A percentile compares a stretch with the other conserved stretches of the same genome.
These are phyloP conservation scores for Phytopythium oedochilum DNA, from an alignment of 352 stramenopile genomes.

Conservation along the genomic window DNA sequence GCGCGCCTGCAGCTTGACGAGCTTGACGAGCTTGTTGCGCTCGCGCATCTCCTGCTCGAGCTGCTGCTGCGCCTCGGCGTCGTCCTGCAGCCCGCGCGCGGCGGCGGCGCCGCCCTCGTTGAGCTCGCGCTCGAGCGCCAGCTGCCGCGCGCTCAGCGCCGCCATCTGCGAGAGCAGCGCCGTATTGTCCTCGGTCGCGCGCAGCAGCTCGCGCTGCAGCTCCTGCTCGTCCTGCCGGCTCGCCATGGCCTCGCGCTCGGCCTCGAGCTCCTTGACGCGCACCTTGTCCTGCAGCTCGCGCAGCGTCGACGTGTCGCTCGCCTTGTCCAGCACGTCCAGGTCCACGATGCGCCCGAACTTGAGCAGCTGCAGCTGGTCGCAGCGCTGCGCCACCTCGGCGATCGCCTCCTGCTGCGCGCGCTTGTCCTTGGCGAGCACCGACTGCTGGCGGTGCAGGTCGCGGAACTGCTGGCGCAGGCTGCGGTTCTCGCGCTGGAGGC, in stretches of 20 bases:
- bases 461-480: constrained; percentile 84
- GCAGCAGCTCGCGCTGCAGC: constrained; percentile 70
- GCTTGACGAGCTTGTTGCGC: constrained; percentile 83
- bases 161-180: constrained; percentile 73
- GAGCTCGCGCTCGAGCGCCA: constrained; percentile 83
- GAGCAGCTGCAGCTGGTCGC: constrained; percentile 75
- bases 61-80: constrained; percentile 25
- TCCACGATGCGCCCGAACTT: constrained; percentile 83
- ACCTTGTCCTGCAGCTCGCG: constrained; percentile 72
- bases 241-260: constrained; percentile 40
- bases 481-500: constrained; percentile 80
- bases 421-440: constrained; percentile 75
- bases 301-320: constrained; percentile 64
- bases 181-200: constrained; percentile 84
- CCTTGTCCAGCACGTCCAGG: constrained; percentile 87
- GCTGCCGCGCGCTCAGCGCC: constrained; percentile 67
- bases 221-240: constrained; percentile 50
- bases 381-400: constrained; percentile 51
- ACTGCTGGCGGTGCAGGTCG: constrained; percentile 88
- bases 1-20: constrained; percentile 89
- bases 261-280: constrained; percentile 64
- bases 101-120: constrained; percentile 46
- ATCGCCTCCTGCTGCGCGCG: constrained; percentile 65
- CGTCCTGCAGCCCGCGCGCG: constrained; percentile 45
- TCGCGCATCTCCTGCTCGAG: constrained; percentile 80